Base-by-base conservation (phyloP, 2,329 filamentous ascomycete species). In the Fusarium sublunatum region DNA sequence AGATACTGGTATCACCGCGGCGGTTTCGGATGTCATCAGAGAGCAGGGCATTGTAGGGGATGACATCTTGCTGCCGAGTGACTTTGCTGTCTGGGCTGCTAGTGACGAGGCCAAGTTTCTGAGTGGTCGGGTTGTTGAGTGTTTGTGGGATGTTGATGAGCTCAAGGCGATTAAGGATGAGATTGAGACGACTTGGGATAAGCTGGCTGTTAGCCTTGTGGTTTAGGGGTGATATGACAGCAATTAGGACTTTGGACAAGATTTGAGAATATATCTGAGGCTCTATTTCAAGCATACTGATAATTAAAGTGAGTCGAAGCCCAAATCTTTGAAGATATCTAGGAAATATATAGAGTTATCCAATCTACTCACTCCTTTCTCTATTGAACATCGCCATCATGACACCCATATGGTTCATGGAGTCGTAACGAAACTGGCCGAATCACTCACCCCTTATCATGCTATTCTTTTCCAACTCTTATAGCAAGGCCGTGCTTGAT, bases 111-210 rank as follows among this genome's bases (percentile, higher is more conserved):
- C 82, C 0, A 66, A 60, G 6, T 83, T 84, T 58, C 64, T 85
- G 25, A 79, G 76, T 36, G 74, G 77, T 4, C 80, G 78, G 42
- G 78, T 79, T 22, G 65, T 83, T 1, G 84, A 80, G 78, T 74
- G 77, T 10, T 80, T 80, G 22, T 85, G 81, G 82, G 83, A 85
- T 66, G 76, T 83, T 0, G 75, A 81, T 35, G 82, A 84, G 61
- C 73, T 85, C 31, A 79, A 79, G 66, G 70, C 72, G 1, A 68
- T 70, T 34, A 75, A 73, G 5, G 69, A 72, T 24, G 73, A 79
- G 57, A 70, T 82, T 43, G 38, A 49, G 10, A 53, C 44, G 10
- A 59, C 66, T 4, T 36, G 52, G 39, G 44, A 43, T n/a, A 70
- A 50, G 35, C 60, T 71, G 24, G 70, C 70, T 3, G 36, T 68